These are phyloP conservation scores for Daldinia childiae DNA, from an alignment of 495 filamentous ascomycete genomes.

Conservation along the genomic window DNA sequence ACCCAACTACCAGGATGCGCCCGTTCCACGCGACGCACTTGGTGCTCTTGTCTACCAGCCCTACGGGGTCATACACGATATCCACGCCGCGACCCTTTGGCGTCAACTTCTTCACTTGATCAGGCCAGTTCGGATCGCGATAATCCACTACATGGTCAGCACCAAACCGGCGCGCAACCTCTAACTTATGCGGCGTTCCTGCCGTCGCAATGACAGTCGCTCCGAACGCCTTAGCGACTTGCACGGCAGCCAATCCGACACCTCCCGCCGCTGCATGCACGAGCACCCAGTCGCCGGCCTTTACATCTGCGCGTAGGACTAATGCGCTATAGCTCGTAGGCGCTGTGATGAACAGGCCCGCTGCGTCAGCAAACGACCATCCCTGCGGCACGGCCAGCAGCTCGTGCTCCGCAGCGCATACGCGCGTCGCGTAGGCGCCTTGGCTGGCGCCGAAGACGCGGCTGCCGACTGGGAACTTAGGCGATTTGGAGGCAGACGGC, in stretches of 20 bases:
- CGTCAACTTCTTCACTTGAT: slow-evolving; percentile 77
- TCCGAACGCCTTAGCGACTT: slow-evolving; percentile 89
- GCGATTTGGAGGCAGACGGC: slow-evolving; percentile 56
- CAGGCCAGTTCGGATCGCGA: slow-evolving; percentile 73
- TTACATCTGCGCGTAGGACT: slow-evolving; percentile 77
- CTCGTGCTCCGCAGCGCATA: slow-evolving; percentile 70
- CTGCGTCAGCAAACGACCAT: slow-evolving; percentile 85
- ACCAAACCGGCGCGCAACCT: slow-evolving; percentile 79
- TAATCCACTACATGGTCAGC: slow-evolving; percentile 89
- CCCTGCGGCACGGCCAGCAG: slow-evolving; percentile 79
- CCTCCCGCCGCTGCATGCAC: slow-evolving; percentile 94
- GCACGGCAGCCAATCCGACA: slow-evolving; percentile 90
- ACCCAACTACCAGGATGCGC: slow-evolving; percentile 85
- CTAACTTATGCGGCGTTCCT: slow-evolving; percentile 77
- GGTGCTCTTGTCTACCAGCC: slow-evolving; percentile 80
- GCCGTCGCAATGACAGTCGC: slow-evolving; percentile 92
- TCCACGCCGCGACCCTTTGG: slow-evolving; percentile 78
- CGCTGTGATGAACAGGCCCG: slow-evolving; percentile 89
- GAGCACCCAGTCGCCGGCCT: slow-evolving; percentile 84
- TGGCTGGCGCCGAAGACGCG: slow-evolving; percentile 87
- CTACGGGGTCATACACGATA: slow-evolving; percentile 88
- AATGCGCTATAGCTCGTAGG: slow-evolving; percentile 90
- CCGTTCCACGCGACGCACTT: slow-evolving; percentile 95
- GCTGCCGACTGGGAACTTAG: slow-evolving; percentile 74
- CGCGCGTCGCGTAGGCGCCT: slow-evolving; percentile 83